Evolutionary conservation across 2,329 filamentous ascomycete genomes (phyloP), one percentile per base, ranked within the genome.

Genomic region (Diaporthe capsici): DNA sequence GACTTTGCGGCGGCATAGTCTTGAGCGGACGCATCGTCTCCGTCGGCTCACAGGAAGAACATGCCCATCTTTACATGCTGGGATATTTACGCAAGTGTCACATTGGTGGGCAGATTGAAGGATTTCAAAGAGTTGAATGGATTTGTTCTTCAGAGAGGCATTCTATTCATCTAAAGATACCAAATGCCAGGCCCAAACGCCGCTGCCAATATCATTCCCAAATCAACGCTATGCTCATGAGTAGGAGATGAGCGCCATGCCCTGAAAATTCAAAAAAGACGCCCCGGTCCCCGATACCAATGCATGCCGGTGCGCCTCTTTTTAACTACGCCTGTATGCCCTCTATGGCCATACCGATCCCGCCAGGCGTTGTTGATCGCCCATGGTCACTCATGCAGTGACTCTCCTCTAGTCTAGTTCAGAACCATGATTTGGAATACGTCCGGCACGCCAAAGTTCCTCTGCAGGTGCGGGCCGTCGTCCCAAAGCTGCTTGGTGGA

Each of bases 371-470:
- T 28, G 28, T 9, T n/a, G n/a, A 28, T 51, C n/a, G 9, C 8
- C 8, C 47, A 34, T 44, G 13, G 8, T 53, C 47, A 53, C 31
- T 17, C 13, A 53, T 22, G 47, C 34, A 51, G 31, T 39, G 20
- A 5, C 2, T 7, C 47, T 13, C 22, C 2, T 9, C 10, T 2
- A 3, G 1, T 55, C 72, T 79, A 85, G 78, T 85, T 85, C 68
- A 85, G 42, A 1, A 82, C 79, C 81, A 85, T 81, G 72, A 85
- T 84, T 15, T 80, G 82, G 73, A 85, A 84, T 0, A 83, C 84
- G 79, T 83, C 82, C 1, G 83, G 83, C 74, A 84, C 58, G 1
- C 84, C 84, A 79, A 84, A 84, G 51, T 83, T 83, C 75, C 82
- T 80, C 61, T 81, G 81, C 17, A 80, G 80, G 47, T 74, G 76